phyloP scores from a whole-genome alignment of 768 basidiomycete species.

The Termitomyces sp. region DNA sequence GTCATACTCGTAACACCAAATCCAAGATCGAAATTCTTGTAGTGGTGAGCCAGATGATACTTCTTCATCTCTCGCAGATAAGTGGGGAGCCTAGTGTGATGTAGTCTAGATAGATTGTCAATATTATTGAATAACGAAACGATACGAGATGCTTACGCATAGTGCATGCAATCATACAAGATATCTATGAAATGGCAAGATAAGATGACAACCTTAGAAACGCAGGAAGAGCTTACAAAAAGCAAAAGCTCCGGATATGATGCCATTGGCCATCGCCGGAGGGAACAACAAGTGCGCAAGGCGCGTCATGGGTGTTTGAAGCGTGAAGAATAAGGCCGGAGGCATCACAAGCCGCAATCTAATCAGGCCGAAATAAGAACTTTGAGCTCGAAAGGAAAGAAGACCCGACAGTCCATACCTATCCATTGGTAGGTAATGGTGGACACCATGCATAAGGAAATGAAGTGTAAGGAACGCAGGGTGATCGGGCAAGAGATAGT shows the following conservation, averaged over 20 bases:
- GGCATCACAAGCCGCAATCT: constrained; percentile 97
- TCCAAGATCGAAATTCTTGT: constrained; percentile 97
- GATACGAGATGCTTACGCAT: constrained; percentile 52
- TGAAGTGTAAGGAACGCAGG: constrained; percentile 79
- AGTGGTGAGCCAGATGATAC: constrained; percentile 96
- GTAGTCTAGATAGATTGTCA: constrained; percentile 41
- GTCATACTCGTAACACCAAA: constrained; percentile 89
- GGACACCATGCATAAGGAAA: constrained; percentile 91
- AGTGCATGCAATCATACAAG: constrained; percentile 88
- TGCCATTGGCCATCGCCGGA: constrained; percentile 78
- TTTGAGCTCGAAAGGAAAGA: background rate
- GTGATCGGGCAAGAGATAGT: constrained; percentile 78
- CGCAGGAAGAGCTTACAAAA: constrained; percentile 53
- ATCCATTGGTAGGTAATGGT: constrained; percentile 98
- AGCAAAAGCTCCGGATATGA: constrained; percentile 77
- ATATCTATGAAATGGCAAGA: constrained; percentile 44
- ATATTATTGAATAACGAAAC: background rate
- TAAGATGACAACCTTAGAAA: background rate
- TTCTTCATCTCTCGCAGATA: constrained; percentile 94
- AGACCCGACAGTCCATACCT: constrained; percentile 38
- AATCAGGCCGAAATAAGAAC: background rate
- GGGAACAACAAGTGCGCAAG: constrained; percentile 85
- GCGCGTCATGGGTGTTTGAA: constrained; percentile 83
- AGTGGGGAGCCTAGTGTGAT: constrained; percentile 80
- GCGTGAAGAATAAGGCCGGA: constrained; percentile 68